Conservation (phyloP, 768 basidiomycete genomes). For the Naematelia aurantialba region DNA sequence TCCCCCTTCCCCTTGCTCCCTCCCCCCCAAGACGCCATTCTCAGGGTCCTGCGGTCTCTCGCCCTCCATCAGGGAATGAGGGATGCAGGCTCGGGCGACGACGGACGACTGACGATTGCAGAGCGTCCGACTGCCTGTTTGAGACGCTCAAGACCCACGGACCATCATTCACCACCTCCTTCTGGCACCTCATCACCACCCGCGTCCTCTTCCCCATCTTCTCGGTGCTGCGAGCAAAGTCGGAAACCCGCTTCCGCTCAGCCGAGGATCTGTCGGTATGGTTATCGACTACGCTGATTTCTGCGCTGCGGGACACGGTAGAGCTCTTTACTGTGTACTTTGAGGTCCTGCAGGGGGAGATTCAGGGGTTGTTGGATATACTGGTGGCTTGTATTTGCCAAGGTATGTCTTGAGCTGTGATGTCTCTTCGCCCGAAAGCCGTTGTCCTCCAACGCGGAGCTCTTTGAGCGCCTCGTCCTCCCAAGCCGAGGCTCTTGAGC, state of each 20-base stretch:
- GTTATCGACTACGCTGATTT: conserved; percentile 98
- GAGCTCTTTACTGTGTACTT: conserved; percentile 96
- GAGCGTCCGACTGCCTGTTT: conserved; percentile 95
- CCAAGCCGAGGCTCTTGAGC: background rate
- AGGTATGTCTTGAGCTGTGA: conserved; percentile 69
- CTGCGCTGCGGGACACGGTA: conserved; percentile 89
- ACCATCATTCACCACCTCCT: conserved; percentile 74
- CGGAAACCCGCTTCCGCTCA: conserved; percentile 65
- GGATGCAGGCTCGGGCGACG: too few relatives aligned
- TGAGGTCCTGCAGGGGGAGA: conserved; percentile 77
- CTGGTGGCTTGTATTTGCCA: conserved; percentile 97
- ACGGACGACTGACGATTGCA: too few relatives aligned
- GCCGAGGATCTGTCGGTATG: conserved; percentile 99
- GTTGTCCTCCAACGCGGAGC: conserved; percentile 1
- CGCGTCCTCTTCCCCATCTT: conserved; percentile 98
- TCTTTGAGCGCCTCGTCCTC: background rate
- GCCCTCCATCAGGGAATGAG: too few relatives aligned
- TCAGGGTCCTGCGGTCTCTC: too few relatives aligned
- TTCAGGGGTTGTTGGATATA: conserved; percentile 90
- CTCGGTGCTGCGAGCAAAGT: conserved; percentile 67
- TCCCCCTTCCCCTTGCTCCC: background rate
- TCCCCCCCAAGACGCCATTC: too few relatives aligned
- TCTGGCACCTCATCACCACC: conserved; percentile 97
- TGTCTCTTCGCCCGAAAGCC: background rate
- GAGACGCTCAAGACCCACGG: conserved; percentile 89